Percentiles rank a stretch among this genome's conserved stretches.
Evolutionary conservation across 352 stramenopile species (phyloP).

Genomic region (Phytophthora podocarpi): DNA sequence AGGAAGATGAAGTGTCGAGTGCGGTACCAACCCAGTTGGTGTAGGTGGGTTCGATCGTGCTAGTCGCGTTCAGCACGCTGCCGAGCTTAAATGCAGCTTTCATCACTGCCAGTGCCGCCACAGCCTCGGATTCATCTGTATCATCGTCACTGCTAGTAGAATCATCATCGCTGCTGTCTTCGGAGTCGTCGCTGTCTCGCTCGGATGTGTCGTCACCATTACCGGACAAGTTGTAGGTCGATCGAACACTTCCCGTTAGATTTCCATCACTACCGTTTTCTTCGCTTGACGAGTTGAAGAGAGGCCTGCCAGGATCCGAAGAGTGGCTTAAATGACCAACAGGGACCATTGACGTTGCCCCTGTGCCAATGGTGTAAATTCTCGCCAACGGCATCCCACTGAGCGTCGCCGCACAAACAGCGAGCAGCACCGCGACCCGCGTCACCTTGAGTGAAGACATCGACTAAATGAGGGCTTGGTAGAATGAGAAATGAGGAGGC

Average conservation of each 20-base stretch:
- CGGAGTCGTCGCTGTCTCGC: constrained; percentile 6
- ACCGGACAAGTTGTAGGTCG: neutral
- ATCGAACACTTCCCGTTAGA: neutral
- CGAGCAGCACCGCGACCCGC: constrained; percentile 6
- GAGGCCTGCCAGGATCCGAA: neutral
- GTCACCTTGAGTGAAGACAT: neutral
- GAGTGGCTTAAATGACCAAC: neutral
- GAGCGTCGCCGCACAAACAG: neutral
- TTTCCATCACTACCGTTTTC: neutral
- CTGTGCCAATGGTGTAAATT: constrained; percentile 4
- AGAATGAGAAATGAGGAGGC: constrained; percentile 16
- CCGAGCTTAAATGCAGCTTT: constrained; percentile 23
- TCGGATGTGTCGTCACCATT: neutral
- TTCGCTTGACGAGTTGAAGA: neutral
- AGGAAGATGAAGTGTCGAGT: constrained; percentile 8
- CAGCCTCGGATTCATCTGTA: neutral
- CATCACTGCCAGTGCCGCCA: neutral
- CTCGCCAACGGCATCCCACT: neutral
- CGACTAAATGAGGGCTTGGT: neutral
- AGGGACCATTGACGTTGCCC: neutral
- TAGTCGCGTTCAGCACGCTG: constrained; percentile 33
- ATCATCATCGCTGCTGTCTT: constrained; percentile 6
- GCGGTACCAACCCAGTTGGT: constrained; percentile 38
- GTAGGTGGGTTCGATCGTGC: constrained; percentile 35
- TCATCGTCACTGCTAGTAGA: constrained; percentile 3